Evolutionary conservation across 1,284 basidiomycete species (phyloP).

Genomic region (Heterobasidion parviporum): DNA sequence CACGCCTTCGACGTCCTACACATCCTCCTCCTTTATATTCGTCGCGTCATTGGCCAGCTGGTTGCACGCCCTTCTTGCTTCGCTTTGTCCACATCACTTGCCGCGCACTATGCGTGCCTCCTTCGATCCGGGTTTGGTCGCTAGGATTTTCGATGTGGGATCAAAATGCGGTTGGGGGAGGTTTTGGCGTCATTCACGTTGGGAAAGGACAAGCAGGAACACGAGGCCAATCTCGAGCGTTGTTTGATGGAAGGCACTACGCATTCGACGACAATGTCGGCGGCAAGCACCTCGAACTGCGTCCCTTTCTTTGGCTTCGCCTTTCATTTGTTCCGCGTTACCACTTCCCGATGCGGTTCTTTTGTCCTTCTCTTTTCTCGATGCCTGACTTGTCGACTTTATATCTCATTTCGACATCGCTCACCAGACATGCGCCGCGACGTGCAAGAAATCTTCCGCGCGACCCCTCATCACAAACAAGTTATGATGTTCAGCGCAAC

Average conservation of each 20-base stretch:
- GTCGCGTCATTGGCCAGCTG: conserved; percentile 24
- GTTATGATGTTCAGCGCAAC: conserved; percentile 99
- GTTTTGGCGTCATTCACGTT: neutral
- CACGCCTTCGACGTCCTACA: conserved; percentile 42
- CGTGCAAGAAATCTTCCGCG: conserved; percentile 99
- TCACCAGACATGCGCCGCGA: conserved; percentile 99
- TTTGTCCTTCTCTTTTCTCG: conserved; percentile 12
- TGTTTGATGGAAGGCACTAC: neutral
- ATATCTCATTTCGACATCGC: conserved; percentile 58
- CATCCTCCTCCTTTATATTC: conserved; percentile 21
- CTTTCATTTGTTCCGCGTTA: neutral
- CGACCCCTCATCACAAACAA: conserved; percentile 99
- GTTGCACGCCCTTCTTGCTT: conserved; percentile 39
- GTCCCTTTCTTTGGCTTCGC: conserved; percentile 38
- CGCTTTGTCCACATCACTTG: conserved; percentile 13
- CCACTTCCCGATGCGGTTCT: conserved; percentile 3
- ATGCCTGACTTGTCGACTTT: conserved; percentile 34
- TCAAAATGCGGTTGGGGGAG: conserved; percentile 7
- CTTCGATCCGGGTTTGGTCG: conserved; percentile 19
- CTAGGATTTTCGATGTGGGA: conserved; percentile 7
- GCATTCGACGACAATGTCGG: conserved; percentile 1
- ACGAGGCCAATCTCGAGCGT: conserved; percentile 7
- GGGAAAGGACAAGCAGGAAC: conserved; percentile 5
- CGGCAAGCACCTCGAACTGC: conserved; percentile 7
- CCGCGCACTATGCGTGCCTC: conserved; percentile 31